phyloP scores from a whole-genome alignment of 2,329 filamentous ascomycete species.

The Exserohilum rostratum region DNA sequence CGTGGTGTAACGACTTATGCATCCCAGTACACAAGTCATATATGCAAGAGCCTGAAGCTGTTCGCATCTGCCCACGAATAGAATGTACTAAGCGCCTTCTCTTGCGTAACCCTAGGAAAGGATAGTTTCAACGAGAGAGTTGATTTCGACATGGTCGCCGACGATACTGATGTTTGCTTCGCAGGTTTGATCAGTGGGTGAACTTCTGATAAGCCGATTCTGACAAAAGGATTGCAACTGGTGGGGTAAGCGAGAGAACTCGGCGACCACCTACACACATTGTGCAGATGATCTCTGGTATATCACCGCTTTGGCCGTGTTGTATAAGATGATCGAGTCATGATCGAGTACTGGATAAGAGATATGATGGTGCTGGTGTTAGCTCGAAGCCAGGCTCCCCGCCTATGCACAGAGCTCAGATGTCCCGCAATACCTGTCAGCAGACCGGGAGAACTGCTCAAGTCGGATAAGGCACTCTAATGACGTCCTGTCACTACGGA shows the following conservation, averaged over 20 bases:
- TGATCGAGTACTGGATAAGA: not conserved
- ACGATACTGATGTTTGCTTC: not conserved
- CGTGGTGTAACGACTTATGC: not conserved
- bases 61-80: not conserved
- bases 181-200: not conserved
- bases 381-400: not conserved
- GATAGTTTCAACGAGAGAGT: too few relatives aligned
- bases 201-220: not conserved
- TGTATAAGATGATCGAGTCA: not conserved
- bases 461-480: not conserved
- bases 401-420: not conserved
- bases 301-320: not conserved
- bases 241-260: not conserved
- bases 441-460: not conserved
- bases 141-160: not conserved
- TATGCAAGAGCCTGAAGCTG: not conserved
- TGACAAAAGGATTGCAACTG: not conserved
- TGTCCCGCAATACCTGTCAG: not conserved
- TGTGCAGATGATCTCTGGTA: not conserved
- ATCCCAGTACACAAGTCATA: not conserved
- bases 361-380: not conserved
- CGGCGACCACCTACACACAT: not conserved
- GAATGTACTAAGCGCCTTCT: not conserved
- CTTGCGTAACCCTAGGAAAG: not conserved
- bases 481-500: not conserved